A percentile compares a stretch with the other conserved stretches of the same genome.
Evolutionary conservation across 208 protist genomes (phyloP).

Genomic region (Crithidia brevicula): DNA sequence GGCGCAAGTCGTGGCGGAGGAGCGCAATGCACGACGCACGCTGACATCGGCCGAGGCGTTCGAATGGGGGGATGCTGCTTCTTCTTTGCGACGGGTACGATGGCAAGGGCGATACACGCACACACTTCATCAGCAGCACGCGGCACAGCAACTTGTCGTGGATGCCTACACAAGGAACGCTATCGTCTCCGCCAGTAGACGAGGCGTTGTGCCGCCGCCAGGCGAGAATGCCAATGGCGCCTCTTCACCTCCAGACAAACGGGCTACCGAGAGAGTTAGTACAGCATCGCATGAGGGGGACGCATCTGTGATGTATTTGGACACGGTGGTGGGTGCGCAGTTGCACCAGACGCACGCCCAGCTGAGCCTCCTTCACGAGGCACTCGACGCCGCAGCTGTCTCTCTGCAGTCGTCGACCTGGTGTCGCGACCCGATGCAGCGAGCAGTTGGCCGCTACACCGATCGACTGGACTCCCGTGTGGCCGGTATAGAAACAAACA

Average conservation of each 20-base stretch:
- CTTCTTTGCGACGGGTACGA: background rate
- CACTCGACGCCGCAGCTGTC: background rate
- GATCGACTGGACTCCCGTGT: background rate
- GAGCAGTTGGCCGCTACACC: background rate
- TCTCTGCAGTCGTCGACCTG: constrained; percentile 3
- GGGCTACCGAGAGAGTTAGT: too few relatives aligned
- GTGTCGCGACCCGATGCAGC: constrained; percentile 5
- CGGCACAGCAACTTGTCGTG: constrained; percentile 2
- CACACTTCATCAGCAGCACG: background rate
- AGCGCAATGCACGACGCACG: background rate
- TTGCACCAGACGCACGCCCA: background rate
- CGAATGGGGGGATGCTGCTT: background rate
- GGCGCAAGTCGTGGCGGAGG: background rate
- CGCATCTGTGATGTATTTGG: background rate
- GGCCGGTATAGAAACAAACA: background rate
- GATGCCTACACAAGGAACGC: too few relatives aligned
- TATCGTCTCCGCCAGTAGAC: too few relatives aligned
- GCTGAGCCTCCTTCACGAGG: background rate
- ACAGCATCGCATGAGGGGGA: background rate
- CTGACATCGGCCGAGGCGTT: background rate
- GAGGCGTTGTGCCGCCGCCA: too few relatives aligned
- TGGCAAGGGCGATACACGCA: constrained; percentile 2
- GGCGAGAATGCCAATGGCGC: too few relatives aligned
- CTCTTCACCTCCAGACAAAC: too few relatives aligned
- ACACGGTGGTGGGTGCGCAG: background rate